Base-by-base conservation (phyloP, 2,329 filamentous ascomycete species). In the Epichloe sibirici region DNA sequence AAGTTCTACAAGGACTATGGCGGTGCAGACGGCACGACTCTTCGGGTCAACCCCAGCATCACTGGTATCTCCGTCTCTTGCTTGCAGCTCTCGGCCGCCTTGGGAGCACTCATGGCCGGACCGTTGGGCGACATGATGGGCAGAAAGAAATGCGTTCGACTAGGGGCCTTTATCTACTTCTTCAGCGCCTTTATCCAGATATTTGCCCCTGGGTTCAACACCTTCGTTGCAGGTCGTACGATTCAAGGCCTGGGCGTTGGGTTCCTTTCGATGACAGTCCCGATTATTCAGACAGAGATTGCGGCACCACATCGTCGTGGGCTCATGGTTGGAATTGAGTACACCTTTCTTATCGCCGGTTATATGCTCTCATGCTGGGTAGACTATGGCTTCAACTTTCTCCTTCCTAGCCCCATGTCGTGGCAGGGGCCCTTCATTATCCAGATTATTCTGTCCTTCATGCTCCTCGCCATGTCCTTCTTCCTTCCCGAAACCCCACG, bases 401-500 rank as follows among this genome's bases (percentile, higher is more conserved):
- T 55, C 13, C 38, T 57, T 40, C 55, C 55, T 7, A 23, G 50
- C 38, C 25, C 49, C 28, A 31, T 46, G 28, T 57, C 55, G 17
- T 57, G 56, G 52, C 53, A 56, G 21, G 56, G 56, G 0, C 56
- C 56, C 4, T 57, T 52, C 43, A 52, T 57, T 46, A 55, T 58
- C 44, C 55, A 58, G 45, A 54, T 57, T 45, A 53, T 45, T 3
- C 38, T 56, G 25, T 39, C 57, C 9, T 53, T 52, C 34, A 43
- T 57, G 23, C 51, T 57, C 13, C 48, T 57, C 15, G 7, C 46
- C 34, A 55, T 55, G 53, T 58, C 56, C 11, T 56, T 57, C 31
- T 48, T 56, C 48, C 55, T 57, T 15, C 68, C 68, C 2, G 66
- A 70, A 47, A 69, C 67, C 0, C 67, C 68, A 17, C 62, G 67